Percentiles rank a stretch among this genome's conserved stretches.
phyloP scores from a whole-genome alignment of 345 rosid genomes.

The Citrus inodora region DNA sequence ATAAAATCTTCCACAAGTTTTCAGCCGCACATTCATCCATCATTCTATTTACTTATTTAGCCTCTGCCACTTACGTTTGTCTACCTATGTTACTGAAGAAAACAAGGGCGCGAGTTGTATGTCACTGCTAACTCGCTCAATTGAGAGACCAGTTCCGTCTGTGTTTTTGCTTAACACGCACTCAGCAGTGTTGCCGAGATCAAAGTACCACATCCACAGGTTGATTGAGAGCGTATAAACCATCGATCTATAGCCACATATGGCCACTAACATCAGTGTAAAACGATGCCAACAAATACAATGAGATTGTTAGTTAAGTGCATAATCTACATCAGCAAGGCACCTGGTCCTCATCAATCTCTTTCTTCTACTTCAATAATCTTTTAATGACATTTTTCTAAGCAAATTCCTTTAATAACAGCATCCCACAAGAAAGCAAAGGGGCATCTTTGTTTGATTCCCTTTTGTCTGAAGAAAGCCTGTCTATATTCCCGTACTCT shows the following conservation, averaged over 20 bases:
- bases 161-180: not conserved
- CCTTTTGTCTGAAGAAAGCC: constrained; percentile 13
- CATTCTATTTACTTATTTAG: not conserved
- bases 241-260: not conserved
- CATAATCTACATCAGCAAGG: constrained; percentile 14
- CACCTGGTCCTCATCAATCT: constrained; percentile 17
- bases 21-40: not conserved
- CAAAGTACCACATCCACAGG: not conserved
- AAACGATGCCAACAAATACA: not conserved
- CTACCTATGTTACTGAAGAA: not conserved
- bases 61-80: not conserved
- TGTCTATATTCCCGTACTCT: not conserved
- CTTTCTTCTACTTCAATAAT: constrained; percentile 22
- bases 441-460: constrained; percentile 1
- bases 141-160: not conserved
- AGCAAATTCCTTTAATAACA: constrained; percentile 10
- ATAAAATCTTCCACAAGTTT: not conserved
- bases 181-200: not conserved
- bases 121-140: not conserved
- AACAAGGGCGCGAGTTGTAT: not conserved
- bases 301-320: not conserved
- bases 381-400: not conserved
- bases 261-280: not conserved
- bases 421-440: not conserved
- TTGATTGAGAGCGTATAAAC: not conserved